phyloP scores from a whole-genome alignment of 2,329 filamentous ascomycete species.

The Diaporthe citri region DNA sequence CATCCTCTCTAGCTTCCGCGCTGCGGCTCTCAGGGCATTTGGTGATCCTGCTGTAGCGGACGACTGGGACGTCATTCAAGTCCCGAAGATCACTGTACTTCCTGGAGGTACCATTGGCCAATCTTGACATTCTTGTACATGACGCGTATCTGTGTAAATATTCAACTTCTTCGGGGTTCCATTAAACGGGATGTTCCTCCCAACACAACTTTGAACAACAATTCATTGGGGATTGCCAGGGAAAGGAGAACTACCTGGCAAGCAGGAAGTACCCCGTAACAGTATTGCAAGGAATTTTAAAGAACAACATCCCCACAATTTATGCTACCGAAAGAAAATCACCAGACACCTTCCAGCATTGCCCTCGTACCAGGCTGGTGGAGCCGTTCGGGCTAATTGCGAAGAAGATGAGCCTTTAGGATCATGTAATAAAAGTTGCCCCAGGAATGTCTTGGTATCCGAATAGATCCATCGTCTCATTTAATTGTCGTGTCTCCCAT shows the following conservation, averaged over 20 bases:
- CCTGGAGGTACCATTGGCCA: slow-evolving; percentile 18
- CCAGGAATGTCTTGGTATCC: background rate
- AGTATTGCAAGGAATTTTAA: background rate
- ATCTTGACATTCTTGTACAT: background rate
- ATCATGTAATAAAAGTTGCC: background rate
- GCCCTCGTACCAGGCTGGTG: background rate
- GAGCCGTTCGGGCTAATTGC: background rate
- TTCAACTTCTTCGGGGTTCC: background rate
- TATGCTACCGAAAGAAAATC: slow-evolving; percentile 2
- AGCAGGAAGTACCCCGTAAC: background rate
- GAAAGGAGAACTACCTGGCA: background rate
- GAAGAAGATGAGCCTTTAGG: background rate
- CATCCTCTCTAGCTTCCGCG: background rate
- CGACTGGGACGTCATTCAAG: background rate
- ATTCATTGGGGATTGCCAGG: no score
- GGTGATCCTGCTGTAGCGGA: background rate
- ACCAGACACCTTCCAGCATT: background rate
- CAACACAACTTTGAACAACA: background rate
- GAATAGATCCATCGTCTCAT: background rate
- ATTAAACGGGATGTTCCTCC: background rate
- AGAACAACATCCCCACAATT: background rate
- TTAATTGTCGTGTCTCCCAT: no score
- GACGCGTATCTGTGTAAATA: background rate
- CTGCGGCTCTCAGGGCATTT: slow-evolving; percentile 4
- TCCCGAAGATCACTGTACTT: slow-evolving; percentile 3